Evolutionary conservation across 139 green algal species (phyloP).

Genomic region (Asterochloris erici): DNA sequence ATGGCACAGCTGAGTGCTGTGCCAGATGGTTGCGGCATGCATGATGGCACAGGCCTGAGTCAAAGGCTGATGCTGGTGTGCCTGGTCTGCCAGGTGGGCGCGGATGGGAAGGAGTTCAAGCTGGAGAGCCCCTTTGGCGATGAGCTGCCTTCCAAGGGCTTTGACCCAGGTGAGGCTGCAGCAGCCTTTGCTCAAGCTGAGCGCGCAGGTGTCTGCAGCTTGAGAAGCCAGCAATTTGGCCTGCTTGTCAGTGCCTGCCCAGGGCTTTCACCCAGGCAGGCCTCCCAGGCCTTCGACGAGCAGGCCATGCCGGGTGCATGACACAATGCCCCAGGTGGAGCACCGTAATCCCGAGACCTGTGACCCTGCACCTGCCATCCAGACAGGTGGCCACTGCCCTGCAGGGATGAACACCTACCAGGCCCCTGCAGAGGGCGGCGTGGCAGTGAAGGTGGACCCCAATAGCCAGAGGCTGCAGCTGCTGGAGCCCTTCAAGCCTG

Average conservation of each 20-base stretch:
- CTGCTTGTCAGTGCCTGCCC: too few species aligned
- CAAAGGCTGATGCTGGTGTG: too few species aligned
- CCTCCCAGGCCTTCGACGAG: not conserved
- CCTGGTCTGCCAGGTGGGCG: not conserved
- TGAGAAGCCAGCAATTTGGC: too few species aligned
- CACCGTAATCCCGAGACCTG: not conserved
- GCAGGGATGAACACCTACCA: constrained; percentile 61
- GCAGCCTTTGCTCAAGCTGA: too few species aligned
- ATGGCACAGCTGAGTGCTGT: too few species aligned
- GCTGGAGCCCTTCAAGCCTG: constrained; percentile 79
- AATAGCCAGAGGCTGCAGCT: constrained; percentile 83
- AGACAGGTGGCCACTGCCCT: not conserved
- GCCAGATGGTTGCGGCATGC: too few species aligned
- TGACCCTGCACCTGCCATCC: not conserved
- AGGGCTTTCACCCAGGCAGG: constrained; percentile 23
- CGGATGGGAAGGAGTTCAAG: constrained; percentile 82
- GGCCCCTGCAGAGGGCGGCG: constrained; percentile 38
- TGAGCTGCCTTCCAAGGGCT: constrained; percentile 82
- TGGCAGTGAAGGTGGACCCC: constrained; percentile 67
- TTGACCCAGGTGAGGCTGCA: constrained; percentile 41
- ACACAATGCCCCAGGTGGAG: too few species aligned
- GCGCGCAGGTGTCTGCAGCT: too few species aligned
- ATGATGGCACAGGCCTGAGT: too few species aligned
- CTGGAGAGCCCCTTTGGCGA: constrained; percentile 78
- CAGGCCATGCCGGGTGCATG: not conserved